Evolutionary conservation across 352 stramenopile species (phyloP).

Genomic region (Globisporangium nunn): DNA sequence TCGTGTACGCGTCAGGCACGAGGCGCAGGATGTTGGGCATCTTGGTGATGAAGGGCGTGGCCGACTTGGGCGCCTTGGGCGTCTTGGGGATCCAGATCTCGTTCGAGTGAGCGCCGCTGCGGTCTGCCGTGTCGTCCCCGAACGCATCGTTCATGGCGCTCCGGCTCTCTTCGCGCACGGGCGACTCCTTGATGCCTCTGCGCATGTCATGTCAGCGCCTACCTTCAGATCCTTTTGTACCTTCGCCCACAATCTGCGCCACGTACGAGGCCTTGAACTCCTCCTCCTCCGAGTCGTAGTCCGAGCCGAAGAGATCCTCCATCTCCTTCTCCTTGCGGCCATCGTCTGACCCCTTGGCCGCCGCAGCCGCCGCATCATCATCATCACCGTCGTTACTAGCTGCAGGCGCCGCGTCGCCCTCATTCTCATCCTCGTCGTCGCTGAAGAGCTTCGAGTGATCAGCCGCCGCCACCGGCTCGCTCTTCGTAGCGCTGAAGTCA

Average conservation of each 20-base stretch:
- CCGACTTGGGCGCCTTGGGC: conserved; percentile 53
- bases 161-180: conserved; percentile 53
- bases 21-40: conserved; percentile 85
- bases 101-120: conserved; percentile 27
- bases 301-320: conserved; percentile 84
- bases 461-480: conserved; percentile 8
- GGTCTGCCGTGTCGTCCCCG: conserved; percentile 29
- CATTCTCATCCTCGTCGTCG: conserved; percentile 52
- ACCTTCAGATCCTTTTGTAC: not conserved
- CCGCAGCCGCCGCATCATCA: not conserved
- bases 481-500: conserved; percentile 35
- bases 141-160: conserved; percentile 29
- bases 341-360: conserved; percentile 12
- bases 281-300: conserved; percentile 86
- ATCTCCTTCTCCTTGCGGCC: conserved; percentile 75
- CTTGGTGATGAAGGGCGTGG: conserved; percentile 68
- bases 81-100: conserved; percentile 75
- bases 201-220: conserved; percentile 7
- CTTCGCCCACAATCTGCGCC: too few relatives aligned
- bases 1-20: conserved; percentile 70
- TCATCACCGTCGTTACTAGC: conserved; percentile 27
- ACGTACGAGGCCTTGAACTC: conserved; percentile 85
- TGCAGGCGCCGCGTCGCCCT: conserved; percentile 8
- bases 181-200: conserved; percentile 80
- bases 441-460: conserved; percentile 58